Evolutionary conservation across 257 asterid genomes (phyloP), one percentile per base, ranked within the genome.

Genomic region (Echium plantagineum): DNA sequence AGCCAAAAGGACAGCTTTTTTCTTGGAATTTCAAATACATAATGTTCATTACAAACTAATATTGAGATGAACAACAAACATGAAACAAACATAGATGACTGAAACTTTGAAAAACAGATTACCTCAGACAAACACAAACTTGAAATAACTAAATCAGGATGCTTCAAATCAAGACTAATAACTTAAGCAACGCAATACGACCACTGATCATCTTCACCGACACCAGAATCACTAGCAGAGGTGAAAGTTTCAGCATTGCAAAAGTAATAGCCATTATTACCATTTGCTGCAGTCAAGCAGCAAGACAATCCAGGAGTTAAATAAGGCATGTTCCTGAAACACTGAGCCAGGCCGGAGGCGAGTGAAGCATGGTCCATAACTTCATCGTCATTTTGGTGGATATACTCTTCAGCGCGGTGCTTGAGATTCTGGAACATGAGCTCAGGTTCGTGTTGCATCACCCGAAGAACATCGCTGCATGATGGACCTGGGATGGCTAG

Each of bases 401-500:
- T 69, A 7, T 74, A 71, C 58, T 88, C 95, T 73, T 88, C 98
- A 0, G 83, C 77, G 0, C 97, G 83, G 66, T 84, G 90, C 87
- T 84, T 91, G 74, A 91, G 94, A 0, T 85, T 84, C 77, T 82
- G 82, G 53, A 85, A 86, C 98, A 91, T 91, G 69, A 86, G 72
- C 82, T 82, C 88, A 2, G 98, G 98, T 76, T 91, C 94, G 21
- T 83, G 85, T 72, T 85, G 97, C 98, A 91, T 86, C 65, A 74
- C 85, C 7, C 90, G 81, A 59, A 91, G 98, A 28, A 91, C 95
- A 10, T 88, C 97, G 8, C 81, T 74, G 9, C 85, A 82, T 2
- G 95, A 81, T 0, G 77, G 90, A 0, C 98, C 98, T 0, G 97
- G 94, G 9, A 83, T 68, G 0, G 94, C 97, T 0, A 76, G 69